Evolutionary conservation across 805 yeast genomes (phyloP).

Genomic region (Hanseniaspora taiwanica): DNA sequence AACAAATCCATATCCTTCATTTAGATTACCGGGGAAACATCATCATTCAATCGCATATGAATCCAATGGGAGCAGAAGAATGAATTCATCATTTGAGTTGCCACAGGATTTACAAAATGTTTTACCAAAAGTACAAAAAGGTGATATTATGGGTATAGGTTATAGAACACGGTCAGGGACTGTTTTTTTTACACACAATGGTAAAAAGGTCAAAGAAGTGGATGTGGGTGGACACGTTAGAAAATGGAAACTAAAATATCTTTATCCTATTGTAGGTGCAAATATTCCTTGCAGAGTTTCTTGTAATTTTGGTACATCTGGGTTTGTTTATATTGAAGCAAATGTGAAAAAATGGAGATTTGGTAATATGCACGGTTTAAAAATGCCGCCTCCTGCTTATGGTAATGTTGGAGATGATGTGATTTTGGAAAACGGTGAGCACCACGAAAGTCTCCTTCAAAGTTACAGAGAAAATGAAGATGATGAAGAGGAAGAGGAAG

Average conservation of each 20-base stretch:
- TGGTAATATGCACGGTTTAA: conserved; percentile 78
- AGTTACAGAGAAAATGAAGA: neutral
- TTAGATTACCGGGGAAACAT: conserved; percentile 87
- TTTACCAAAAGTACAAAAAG: conserved; percentile 53
- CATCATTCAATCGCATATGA: conserved; percentile 79
- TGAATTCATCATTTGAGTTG: conserved; percentile 58
- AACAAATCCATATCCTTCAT: conserved; percentile 84
- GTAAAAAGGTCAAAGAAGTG: conserved; percentile 74
- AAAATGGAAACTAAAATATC: conserved; percentile 52
- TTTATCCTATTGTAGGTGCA: conserved; percentile 87
- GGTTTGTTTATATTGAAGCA: conserved; percentile 83
- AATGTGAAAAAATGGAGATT: conserved; percentile 93
- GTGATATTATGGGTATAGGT: conserved; percentile 91
- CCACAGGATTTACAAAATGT: conserved; percentile 33
- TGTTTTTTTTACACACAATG: conserved; percentile 87
- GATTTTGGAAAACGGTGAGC: conserved; percentile 48
- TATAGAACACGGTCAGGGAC: conserved; percentile 73
- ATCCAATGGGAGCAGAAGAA: conserved; percentile 66
- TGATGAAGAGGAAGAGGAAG: conserved; percentile 18
- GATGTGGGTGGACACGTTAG: conserved; percentile 68
- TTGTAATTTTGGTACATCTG: conserved; percentile 80
- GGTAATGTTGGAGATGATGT: conserved; percentile 69
- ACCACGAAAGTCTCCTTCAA: too few species aligned
- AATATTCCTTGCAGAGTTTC: conserved; percentile 70
- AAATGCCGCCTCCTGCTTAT: conserved; percentile 91